Base-by-base conservation (phyloP, 768 basidiomycete species). In the Sistotremastrum suecicum region DNA sequence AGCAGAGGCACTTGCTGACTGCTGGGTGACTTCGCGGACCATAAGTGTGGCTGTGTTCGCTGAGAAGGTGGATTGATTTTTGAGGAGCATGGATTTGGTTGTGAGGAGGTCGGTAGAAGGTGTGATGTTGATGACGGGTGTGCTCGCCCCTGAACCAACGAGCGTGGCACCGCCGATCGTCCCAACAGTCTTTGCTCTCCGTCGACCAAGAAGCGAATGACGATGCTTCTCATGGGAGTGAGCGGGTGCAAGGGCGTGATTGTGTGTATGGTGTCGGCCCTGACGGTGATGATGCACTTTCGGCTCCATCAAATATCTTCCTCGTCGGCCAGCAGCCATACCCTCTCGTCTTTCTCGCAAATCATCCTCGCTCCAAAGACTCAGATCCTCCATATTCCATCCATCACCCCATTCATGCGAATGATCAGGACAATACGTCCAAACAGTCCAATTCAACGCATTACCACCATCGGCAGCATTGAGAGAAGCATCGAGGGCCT, bases 301-400 rank as follows among this genome's bases (percentile, higher is more conserved):
- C 20, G 20, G 20, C 37, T 53, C 53, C 52, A 53, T 59, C 47
- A 51, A 43, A 46, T 60, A 59, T 43, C 54, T 52, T 36, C 49
- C 49, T 51, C 49, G 36, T 52, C 56, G 53, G 28, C 54, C 52
- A 32, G 37, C 32, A 43, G 34, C 41, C 39, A 40, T 37, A 37
- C 12, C n/a, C 40, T 37, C 35, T 6, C 34, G 9, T 7, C 49
- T 52, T 44, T 44, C 52, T 48, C 57, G 58, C 49, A 78, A 50
- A 58, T 97, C 91, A 52, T 90, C 86, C 3, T 61, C 52, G 53
- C 80, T 82, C 86, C 86, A 97, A 9, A 98, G 50, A 51, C 85
- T 89, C 48, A 98, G 60, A 64, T 98, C 94, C 64, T 99, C 94
- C 63, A 86, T 76, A 60, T 97, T 92, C 94, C 92, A 99, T 1